Evolutionary conservation across 192 early-diverging fungal genomes (phyloP), one percentile per base, ranked within the genome.

Genomic region (Backusella psychrophila): DNA sequence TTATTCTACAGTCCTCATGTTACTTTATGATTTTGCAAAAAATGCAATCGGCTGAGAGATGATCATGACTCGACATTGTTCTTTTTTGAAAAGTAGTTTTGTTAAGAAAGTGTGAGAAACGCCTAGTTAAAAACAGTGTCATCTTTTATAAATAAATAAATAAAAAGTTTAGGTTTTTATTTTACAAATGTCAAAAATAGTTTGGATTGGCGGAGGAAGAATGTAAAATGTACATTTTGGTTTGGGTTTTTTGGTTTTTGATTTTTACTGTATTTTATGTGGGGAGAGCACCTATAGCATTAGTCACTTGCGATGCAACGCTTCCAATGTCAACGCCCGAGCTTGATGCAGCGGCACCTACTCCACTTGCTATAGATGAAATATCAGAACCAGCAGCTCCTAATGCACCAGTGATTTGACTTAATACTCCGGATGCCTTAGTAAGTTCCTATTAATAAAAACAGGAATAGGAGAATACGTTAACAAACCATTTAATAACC

Each of bases 1-100:
- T 14, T n/a, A 35, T 4, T 15, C 31, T 68, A 3, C 4, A 38
- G 4, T 19, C 8, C 46, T 7, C 19, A 17, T 3, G 15, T 70
- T 83, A 80, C 83, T 84, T 86, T 75, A 93, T 84, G 75, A 98
- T 96, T 83, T 93, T 95, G 88, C 97, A 98, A 77, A 98, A 98
- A 75, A 97, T 81, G 85, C 97, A 98, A 78, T 78, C 70, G 31
- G 76, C 76, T 49, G 76, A 72, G 14, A 84, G 53, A 79, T 91
- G 87, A 15, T 36, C 17, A 68, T 73, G 71, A 19, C 21, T 71
- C 41, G 70, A 71, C 70, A 71, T 71, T 29, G 42, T 23, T 46
- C 70, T 42, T 49, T 49, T 44, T 17, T 33, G 35, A 71, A 71
- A 49, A 71, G 26, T 49, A 71, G 23, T 44, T 71, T 49, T 33